Conservation (phyloP, 106 monocot species). For the Dioscorea dumetorum region DNA sequence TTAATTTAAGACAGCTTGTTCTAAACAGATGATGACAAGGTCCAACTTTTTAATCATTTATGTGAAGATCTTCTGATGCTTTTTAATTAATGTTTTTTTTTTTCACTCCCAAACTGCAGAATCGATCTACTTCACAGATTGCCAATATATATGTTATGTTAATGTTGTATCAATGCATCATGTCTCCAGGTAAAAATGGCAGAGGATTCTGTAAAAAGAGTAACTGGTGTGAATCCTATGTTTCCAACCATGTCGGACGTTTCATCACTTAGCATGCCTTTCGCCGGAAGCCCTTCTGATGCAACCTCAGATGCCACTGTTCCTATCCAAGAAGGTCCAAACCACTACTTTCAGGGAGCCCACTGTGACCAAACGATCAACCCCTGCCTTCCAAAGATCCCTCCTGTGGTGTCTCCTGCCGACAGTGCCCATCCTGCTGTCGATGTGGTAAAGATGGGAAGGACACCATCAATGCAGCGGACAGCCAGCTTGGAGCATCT, state of each 20-base stretch:
- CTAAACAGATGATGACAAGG: no score
- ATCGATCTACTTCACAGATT: no score
- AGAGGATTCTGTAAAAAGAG: constrained; percentile 66
- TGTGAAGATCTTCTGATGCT: no score
- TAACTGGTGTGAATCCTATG: constrained; percentile 31
- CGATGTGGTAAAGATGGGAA: constrained; percentile 15
- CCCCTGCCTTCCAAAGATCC: constrained; percentile 7
- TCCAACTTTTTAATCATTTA: no score
- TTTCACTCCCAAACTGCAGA: no score
- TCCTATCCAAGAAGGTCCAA: constrained; percentile 34
- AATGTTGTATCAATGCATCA: no score
- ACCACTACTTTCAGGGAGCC: constrained; percentile 26
- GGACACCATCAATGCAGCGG: constrained; percentile 18
- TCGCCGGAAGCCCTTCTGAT: constrained; percentile 25
- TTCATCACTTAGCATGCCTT: constrained; percentile 34
- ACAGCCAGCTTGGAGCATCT: constrained; percentile 43
- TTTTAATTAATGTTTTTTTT: no score
- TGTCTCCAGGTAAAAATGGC: constrained; percentile 75
- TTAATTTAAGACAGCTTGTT: no score
- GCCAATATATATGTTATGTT: no score
- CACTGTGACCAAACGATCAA: constrained; percentile 10
- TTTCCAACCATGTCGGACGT: constrained; percentile 27
- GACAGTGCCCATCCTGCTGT: constrained; percentile 2
- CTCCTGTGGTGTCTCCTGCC: neutral
- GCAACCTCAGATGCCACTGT: constrained; percentile 34